Evolutionary conservation across 805 yeast genomes (phyloP), one percentile per base, ranked within the genome.

Genomic region (Yarrowia phangngaensis): DNA sequence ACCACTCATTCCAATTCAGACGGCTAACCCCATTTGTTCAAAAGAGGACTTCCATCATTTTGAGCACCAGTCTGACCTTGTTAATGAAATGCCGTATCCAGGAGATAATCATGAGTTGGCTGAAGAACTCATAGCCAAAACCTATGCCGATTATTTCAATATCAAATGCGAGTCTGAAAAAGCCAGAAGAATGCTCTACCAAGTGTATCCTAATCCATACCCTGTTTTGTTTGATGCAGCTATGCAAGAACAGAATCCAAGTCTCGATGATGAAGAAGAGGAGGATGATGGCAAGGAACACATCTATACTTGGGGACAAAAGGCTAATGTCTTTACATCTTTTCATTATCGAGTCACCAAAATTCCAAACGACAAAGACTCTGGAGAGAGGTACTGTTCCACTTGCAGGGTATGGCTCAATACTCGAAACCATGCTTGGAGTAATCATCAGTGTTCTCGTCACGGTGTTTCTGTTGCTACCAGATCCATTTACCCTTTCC

Each of bases 381-480:
- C 30, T 12, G 48, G 48, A 12, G 48, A 41, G n/a, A 20, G 48
- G 29, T 41, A 20, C 35, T 41, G 48, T 23, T 34, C 22, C 0
- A 20, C 23, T 1, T 41, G 48, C 9, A 22, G 30, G 13, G 20
- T 19, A 16, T 41, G 48, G 48, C 30, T 29, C 29, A 29, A 30
- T 15, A 41, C 48, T 2, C 20, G 48, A 12, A 41, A 41, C 29
- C 48, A 41, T 35, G 30, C 28, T 15, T 41, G 48, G 48, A 35
- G 35, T 24, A 22, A 27, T 1, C 48, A 41, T 13, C 28, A 29
- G 48, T 22, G 35, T 1, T 41, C 48, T n/a, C 14, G 28, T 6
- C 48, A 41, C 12, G 48, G 48, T 2, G 28, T 41, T 6, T 41
- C 35, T 12, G 28, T 35, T 4, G 48, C 48, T 6, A 41, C 48